A percentile compares a stretch with the other conserved stretches of the same genome.
phyloP scores from a whole-genome alignment of 2,329 filamentous ascomycete genomes.

The Nemania sp. region DNA sequence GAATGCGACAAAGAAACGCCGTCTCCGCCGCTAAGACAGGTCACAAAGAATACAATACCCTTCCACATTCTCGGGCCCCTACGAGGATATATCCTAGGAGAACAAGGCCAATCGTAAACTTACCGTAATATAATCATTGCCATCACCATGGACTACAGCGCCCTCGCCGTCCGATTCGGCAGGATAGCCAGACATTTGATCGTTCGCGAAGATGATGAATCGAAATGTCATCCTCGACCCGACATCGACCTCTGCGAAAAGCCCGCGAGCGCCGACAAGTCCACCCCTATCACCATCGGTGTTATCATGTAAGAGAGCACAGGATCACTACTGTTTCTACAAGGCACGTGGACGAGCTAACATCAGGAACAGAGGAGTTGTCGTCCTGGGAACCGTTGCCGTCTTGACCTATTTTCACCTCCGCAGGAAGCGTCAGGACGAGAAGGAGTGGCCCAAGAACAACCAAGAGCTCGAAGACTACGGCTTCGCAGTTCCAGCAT shows the following conservation, averaged over 20 bases:
- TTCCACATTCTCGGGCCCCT: too few species aligned
- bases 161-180: constrained; percentile 21
- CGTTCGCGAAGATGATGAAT: constrained; percentile 24
- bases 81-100: not conserved
- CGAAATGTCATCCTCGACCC: constrained; percentile 34
- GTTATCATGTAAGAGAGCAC: constrained; percentile 31
- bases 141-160: constrained; percentile 22
- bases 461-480: constrained; percentile 42
- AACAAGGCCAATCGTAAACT: not conserved
- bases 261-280: constrained; percentile 26
- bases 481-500: constrained; percentile 29
- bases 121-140: not conserved
- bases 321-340: not conserved
- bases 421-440: constrained; percentile 33
- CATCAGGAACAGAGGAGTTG: constrained; percentile 28
- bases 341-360: not conserved
- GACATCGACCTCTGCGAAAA: constrained; percentile 40
- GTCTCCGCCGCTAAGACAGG: not conserved
- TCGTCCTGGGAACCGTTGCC: constrained; percentile 27
- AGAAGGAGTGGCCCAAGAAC: constrained; percentile 38
- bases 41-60: not conserved
- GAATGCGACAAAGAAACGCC: not conserved
- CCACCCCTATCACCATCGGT: constrained; percentile 33
- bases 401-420: constrained; percentile 36
- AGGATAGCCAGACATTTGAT: constrained; percentile 30